Conservation (phyloP, 2,329 filamentous ascomycete genomes). For the Phaeosphaeriaceae sp. region DNA sequence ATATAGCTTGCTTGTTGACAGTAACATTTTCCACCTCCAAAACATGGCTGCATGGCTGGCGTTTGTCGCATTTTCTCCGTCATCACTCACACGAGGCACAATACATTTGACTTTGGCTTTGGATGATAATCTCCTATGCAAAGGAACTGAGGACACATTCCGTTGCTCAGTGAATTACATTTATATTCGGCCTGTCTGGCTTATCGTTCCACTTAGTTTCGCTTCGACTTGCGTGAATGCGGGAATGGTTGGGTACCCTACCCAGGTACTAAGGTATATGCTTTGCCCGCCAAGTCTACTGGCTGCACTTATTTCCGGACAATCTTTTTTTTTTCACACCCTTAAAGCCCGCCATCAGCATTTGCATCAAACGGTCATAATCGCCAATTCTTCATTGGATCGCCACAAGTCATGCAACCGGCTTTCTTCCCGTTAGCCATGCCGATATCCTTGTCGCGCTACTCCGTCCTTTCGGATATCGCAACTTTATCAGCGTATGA, state of each 20-base stretch:
- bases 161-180: slow-evolving; percentile 10
- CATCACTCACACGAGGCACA: slow-evolving; percentile 12
- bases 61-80: slow-evolving; percentile 26
- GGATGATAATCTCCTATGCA: slow-evolving; percentile 10
- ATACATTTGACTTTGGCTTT: slow-evolving; percentile 15
- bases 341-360: slow-evolving; percentile 1
- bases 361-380: background rate
- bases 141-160: slow-evolving; percentile 3
- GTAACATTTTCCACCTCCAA: slow-evolving; percentile 6
- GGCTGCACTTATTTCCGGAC: slow-evolving; percentile 7
- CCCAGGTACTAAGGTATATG: too few species aligned
- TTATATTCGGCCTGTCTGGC: slow-evolving; percentile 17
- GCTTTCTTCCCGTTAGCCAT: slow-evolving; percentile 1
- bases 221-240: background rate
- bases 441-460: slow-evolving; percentile 21
- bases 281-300: too few species aligned
- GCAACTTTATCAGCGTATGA: slow-evolving; percentile 13
- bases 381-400: slow-evolving; percentile 3
- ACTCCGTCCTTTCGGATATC: slow-evolving; percentile 34
- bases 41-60: slow-evolving; percentile 35
- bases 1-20: slow-evolving; percentile 62
- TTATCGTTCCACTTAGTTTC: slow-evolving; percentile 2
- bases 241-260: too few species aligned
- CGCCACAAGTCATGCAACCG: background rate
- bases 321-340: too few species aligned